phyloP scores from a whole-genome alignment of 306 rosid genomes.

The Parietaria judaica region DNA sequence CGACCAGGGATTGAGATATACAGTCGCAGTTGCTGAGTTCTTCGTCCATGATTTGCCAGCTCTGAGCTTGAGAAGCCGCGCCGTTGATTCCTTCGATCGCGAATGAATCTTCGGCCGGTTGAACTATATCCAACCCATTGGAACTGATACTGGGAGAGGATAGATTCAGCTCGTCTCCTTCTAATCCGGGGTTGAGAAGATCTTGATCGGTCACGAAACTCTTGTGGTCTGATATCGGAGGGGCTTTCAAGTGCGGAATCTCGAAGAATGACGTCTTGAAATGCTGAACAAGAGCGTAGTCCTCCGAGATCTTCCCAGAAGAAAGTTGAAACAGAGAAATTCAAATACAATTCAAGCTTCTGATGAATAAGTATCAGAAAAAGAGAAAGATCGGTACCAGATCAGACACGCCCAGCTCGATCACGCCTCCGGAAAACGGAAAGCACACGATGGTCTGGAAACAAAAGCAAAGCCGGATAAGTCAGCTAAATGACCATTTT shows the following conservation, averaged over 20 bases:
- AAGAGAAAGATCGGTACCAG: constrained; percentile 21
- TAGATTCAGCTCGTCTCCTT: constrained; percentile 27
- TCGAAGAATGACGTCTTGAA: constrained; percentile 48
- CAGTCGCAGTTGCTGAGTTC: constrained; percentile 68
- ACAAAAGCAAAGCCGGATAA: constrained; percentile 14
- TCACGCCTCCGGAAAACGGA: constrained; percentile 69
- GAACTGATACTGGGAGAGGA: constrained; percentile 51
- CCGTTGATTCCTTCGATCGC: constrained; percentile 39
- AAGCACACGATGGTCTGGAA: constrained; percentile 75
- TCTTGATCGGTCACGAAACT: constrained; percentile 31
- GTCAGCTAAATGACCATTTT: neutral
- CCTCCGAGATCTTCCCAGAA: constrained; percentile 55
- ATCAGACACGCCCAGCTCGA: constrained; percentile 69
- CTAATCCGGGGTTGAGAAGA: constrained; percentile 30
- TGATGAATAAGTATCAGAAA: neutral
- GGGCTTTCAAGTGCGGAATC: constrained; percentile 24
- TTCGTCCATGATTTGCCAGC: constrained; percentile 69
- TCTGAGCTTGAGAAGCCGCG: constrained; percentile 52
- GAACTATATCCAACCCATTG: constrained; percentile 34
- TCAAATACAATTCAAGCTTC: neutral
- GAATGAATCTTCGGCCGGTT: constrained; percentile 34
- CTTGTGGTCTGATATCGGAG: constrained; percentile 19
- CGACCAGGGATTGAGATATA: constrained; percentile 60
- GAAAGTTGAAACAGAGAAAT: neutral
- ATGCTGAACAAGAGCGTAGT: constrained; percentile 47